Conservation (phyloP, 1,139 yeast genomes). For the Blastobotrys serpentis region DNA sequence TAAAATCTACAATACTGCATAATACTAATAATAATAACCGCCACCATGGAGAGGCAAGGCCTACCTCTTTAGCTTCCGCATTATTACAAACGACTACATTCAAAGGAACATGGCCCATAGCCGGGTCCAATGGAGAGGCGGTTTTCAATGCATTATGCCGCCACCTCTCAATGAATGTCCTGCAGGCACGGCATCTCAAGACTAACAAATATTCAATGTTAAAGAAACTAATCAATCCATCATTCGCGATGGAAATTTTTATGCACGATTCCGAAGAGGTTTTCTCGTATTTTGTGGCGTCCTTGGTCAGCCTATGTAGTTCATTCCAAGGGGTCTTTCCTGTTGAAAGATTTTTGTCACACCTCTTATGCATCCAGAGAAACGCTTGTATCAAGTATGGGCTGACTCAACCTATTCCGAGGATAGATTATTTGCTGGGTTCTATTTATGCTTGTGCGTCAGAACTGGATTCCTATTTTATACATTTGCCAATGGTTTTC, state of each 20-base stretch:
- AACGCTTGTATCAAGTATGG: conserved; percentile 2
- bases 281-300: not conserved
- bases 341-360: conserved; percentile 6
- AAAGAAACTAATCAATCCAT: not conserved
- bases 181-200: conserved; percentile 1
- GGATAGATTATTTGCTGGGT: conserved; percentile 8
- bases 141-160: conserved; percentile 5
- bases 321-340: conserved; percentile 6
- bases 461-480: conserved; percentile 2
- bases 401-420: not conserved
- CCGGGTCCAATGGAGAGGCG: conserved; percentile 4
- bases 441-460: conserved; percentile 9
- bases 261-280: not conserved
- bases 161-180: conserved; percentile 2
- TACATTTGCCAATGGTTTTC: conserved; percentile 6
- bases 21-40: not conserved
- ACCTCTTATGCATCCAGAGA: conserved; percentile 7
- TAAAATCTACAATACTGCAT: conserved; percentile 2
- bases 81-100: conserved; percentile 5
- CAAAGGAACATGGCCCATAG: conserved; percentile 9
- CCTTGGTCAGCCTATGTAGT: not conserved
- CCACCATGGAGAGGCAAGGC: not conserved
- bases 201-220: not conserved
- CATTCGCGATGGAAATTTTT: conserved; percentile 6
- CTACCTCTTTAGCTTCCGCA: not conserved